A percentile compares a stretch with the other conserved stretches of the same genome.
These are phyloP conservation scores for Tolypocladium amazonense DNA, from an alignment of 2,329 filamentous ascomycete genomes.

Conservation along the genomic window DNA sequence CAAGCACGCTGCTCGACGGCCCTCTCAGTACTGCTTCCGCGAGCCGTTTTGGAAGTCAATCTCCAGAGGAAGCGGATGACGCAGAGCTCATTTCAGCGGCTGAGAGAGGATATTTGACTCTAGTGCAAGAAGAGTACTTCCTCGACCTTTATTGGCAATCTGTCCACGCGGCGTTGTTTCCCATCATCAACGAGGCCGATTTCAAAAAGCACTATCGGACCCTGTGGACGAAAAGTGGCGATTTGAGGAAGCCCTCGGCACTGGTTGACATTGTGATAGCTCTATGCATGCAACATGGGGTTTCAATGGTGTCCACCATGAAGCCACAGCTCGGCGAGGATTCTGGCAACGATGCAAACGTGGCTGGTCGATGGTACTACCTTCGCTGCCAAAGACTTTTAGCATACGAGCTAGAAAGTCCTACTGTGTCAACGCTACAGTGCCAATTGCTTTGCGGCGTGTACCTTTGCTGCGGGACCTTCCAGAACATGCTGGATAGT, in stretches of 20 bases:
- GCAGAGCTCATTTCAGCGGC: background rate
- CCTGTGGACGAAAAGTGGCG: background rate
- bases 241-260: background rate
- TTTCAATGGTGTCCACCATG: background rate
- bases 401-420: background rate
- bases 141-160: background rate
- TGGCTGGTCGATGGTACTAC: background rate
- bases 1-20: background rate
- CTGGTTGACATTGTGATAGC: background rate
- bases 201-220: background rate
- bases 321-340: background rate
- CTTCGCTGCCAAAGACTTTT: background rate
- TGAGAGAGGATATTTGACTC: background rate
- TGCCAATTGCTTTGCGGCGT: background rate
- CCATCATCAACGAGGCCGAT: background rate
- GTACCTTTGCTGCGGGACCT: background rate
- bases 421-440: background rate
- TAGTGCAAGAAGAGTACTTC: background rate
- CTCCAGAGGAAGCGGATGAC: background rate
- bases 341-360: background rate
- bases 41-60: background rate
- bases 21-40: background rate
- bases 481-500: background rate
- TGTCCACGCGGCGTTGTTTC: background rate
- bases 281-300: background rate